Evolutionary conservation across 306 rosid species (phyloP), one percentile per base, ranked within the genome.

Genomic region (Potentilla sterilis): DNA sequence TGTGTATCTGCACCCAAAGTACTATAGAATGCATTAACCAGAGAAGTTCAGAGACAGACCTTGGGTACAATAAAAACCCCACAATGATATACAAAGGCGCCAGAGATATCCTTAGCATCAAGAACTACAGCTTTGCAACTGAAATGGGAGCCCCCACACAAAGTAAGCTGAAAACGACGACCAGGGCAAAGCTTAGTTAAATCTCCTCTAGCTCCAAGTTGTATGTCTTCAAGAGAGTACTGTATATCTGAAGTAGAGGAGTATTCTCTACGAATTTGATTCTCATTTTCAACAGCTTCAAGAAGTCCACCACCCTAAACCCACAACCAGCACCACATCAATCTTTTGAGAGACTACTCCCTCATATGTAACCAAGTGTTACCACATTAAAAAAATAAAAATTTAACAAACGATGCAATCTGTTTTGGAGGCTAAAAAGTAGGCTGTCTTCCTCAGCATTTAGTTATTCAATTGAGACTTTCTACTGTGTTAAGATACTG

Each of bases 51-150:
- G 63, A 77, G 69, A 73, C 88, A 82, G 58, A 94, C 97, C 96
- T 92, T 90, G 47, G 98, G 98, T 82, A 94, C 98, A 75, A 94
- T 86, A 88, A 94, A 92, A 85, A 90, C 95, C 71, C 95, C 98
- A 69, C 96, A 94, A 69, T 88, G 92, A 73, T 94, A 94, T 32
- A 67, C 71, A 79, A 88, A 92, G 42, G 90, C 84, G 61, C 83
- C 89, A 81, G 88, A 84, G 54, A 81, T 91, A 69, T 88, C 86
- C 78, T 59, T 87, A 24, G 98, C 92, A 82, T 94, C 98, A 78
- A 94, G 96, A 85, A 94, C 83, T 75, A 92, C 80, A 32, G 96
- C 86, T 81, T 84, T 85, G 77, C 90, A 94, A 83, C 85, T 82
- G 83, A 85, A 91, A 69, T 41, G 79, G 70, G 98, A 93, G 79